Base-by-base conservation (phyloP, 2,329 filamentous ascomycete species). In the Aspergillus sp. region DNA sequence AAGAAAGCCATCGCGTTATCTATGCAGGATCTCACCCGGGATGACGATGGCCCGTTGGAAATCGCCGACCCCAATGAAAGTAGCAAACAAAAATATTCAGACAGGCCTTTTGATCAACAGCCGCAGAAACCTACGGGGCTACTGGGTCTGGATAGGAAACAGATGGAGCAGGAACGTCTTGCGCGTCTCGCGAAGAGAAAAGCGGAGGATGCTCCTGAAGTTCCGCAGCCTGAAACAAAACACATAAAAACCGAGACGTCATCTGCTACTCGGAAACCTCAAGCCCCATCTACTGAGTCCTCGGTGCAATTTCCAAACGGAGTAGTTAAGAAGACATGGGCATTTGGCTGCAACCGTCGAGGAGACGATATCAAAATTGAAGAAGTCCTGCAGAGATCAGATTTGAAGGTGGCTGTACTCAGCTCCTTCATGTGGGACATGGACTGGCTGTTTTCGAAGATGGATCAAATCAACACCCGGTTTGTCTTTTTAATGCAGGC, bases 391-490 rank as follows among this genome's bases (percentile, higher is more conserved):
- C 88, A 96, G 67, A 86, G 84, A 55, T 73, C 83, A 1, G 80
- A 86, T 11, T 77, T 97, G 7, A 77, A 88, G 47, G 82, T 91
- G 36, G 92, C 90, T 1, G 82, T 97, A 0, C 74, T 97, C 4
- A 96, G 91, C 61, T 89, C 93, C 0, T 97, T 88, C 61, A 85
- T 93, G 66, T 94, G 89, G 85, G 88, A 97, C 57, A 82, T 87
- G 13, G 81, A 88, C 23, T 97, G 90, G 89, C 69, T 94, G 42
- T 70, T 93, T 23, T 80, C 77, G 5, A 95, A 94, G 67, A 69
- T 96, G 23, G 78, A 90, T 55, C 66, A 79, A 13, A 61, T 58
- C 10, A 79, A 69, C 50, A 89, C 87, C 0, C 86, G 83, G 58
- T 73, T 90, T 19, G 76, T 89, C 16, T 76, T 87, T 59, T 72